Conservation (phyloP, 345 rosid genomes). For the Eucalyptus curtisii region DNA sequence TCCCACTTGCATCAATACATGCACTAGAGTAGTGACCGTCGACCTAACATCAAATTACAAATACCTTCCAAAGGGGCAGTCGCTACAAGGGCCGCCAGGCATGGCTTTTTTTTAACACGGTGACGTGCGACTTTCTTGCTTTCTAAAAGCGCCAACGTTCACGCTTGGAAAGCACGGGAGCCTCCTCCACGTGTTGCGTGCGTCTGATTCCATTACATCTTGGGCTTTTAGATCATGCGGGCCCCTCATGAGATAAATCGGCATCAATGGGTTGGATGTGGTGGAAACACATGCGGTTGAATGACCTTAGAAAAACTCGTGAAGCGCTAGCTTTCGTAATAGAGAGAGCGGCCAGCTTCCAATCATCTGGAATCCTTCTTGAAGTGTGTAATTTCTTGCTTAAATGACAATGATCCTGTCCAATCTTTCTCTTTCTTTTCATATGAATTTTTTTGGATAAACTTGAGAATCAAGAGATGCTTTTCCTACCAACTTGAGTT, state of each 20-base stretch:
- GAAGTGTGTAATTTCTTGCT: background rate
- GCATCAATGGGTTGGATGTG: accelerated
- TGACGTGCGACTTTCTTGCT: background rate
- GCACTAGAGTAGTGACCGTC: background rate
- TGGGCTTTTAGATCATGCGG: background rate
- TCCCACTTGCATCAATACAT: background rate
- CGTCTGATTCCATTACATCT: background rate
- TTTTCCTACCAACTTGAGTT: background rate
- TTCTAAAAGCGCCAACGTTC: background rate
- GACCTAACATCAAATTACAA: background rate
- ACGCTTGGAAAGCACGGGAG: background rate
- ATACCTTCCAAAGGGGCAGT: background rate
- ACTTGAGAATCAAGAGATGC: background rate
- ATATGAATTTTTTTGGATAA: background rate
- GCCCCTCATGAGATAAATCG: background rate
- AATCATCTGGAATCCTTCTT: background rate
- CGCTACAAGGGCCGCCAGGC: background rate
- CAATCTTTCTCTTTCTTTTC: background rate
- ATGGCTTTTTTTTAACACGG: background rate
- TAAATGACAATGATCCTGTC: background rate
- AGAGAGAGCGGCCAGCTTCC: background rate
- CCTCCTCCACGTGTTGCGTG: background rate
- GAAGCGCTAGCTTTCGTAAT: background rate
- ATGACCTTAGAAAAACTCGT: background rate
- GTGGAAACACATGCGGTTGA: background rate